Evolutionary conservation across 441 rosid genomes (phyloP).

Genomic region (Daphne laureola): DNA sequence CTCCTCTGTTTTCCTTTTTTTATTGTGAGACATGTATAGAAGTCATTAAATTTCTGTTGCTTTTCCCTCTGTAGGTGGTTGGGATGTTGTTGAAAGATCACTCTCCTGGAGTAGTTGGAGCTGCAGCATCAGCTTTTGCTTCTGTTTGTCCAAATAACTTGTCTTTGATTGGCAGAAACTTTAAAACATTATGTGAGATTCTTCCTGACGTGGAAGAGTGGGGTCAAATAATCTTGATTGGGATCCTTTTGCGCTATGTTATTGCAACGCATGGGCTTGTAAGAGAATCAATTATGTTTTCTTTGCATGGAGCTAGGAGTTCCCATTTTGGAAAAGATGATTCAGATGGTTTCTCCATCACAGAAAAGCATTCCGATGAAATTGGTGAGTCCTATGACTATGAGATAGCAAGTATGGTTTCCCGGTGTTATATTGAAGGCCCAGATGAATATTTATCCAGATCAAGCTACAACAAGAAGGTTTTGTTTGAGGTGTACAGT

Average conservation of each 20-base stretch:
- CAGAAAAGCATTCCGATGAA: constrained; percentile 28
- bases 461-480: constrained; percentile 33
- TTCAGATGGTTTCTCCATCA: constrained; percentile 25
- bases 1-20: too few relatives aligned
- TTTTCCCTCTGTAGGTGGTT: constrained; percentile 51
- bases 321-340: constrained; percentile 40
- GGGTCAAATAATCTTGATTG: constrained; percentile 87
- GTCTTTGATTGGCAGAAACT: constrained; percentile 54
- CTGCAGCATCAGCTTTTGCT: constrained; percentile 88
- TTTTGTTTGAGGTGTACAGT: constrained; percentile 28
- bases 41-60: too few relatives aligned
- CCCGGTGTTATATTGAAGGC: constrained; percentile 82
- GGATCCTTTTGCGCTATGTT: constrained; percentile 68
- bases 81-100: constrained; percentile 67
- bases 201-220: constrained; percentile 98
- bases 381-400: constrained; percentile 22
- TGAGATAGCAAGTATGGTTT: constrained; percentile 42
- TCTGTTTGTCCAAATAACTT: constrained; percentile 84
- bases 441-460: constrained; percentile 82
- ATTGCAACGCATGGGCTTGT: constrained; percentile 88
- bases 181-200: constrained; percentile 73
- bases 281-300: constrained; percentile 79
- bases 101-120: constrained; percentile 94
- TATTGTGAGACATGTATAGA: too few relatives aligned
- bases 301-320: constrained; percentile 34